Percentiles rank a stretch among this genome's conserved stretches.
Evolutionary conservation across 2,329 filamentous ascomycete species (phyloP).

Genomic region (Calonectria fujianensis): DNA sequence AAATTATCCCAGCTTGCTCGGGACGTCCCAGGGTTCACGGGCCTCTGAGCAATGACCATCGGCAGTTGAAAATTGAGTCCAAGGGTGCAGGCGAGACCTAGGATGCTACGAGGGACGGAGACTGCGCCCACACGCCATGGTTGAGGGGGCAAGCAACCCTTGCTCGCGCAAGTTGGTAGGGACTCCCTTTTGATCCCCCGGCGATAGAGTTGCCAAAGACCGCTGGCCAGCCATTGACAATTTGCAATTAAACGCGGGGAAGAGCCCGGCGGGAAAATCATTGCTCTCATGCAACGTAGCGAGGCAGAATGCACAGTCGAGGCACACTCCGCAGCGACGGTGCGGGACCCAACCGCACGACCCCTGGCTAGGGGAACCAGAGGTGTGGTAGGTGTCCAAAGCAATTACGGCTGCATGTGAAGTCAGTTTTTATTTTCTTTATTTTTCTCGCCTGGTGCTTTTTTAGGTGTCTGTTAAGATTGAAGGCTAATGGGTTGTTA

Average conservation of each 20-base stretch:
- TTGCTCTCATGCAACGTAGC: conserved; percentile 15
- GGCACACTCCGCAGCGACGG: background rate
- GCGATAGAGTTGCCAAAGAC: conserved; percentile 17
- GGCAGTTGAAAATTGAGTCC: conserved; percentile 20
- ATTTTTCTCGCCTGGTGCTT: background rate
- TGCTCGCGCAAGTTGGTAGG: background rate
- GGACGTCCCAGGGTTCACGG: conserved; percentile 22
- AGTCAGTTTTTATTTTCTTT: conserved; percentile 3
- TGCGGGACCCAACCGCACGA: background rate
- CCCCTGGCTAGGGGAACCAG: conserved; percentile 9
- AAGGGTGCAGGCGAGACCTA: background rate
- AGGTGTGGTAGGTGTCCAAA: conserved; percentile 13
- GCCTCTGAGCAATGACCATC: conserved; percentile 11
- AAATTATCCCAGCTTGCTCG: conserved; percentile 7
- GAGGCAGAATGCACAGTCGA: conserved; percentile 24
- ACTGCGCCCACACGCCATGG: conserved; percentile 5
- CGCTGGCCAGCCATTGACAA: conserved; percentile 9
- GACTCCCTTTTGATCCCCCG: conserved; percentile 16
- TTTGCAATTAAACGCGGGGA: conserved; percentile 21
- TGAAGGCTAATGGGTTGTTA: conserved; percentile 18
- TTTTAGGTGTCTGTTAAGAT: conserved; percentile 3
- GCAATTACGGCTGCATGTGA: conserved; percentile 19
- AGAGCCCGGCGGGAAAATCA: conserved; percentile 19
- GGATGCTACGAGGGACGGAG: background rate
- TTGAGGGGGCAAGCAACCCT: conserved; percentile 2